A percentile compares a stretch with the other conserved stretches of the same genome.
Evolutionary conservation across 352 stramenopile genomes (phyloP).

Genomic region (Phytophthora sojae): DNA sequence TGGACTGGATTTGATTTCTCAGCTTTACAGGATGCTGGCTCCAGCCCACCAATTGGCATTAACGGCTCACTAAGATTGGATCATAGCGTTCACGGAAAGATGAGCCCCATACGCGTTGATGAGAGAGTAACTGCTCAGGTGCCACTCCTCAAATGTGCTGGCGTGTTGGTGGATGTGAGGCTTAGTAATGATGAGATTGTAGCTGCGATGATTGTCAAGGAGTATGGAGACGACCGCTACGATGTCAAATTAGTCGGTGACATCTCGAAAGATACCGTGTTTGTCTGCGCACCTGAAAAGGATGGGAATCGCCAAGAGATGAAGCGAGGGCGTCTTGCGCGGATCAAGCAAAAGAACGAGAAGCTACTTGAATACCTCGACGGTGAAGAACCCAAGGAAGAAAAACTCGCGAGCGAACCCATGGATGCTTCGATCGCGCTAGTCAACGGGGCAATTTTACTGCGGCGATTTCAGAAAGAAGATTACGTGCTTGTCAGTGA

Average conservation of each 20-base stretch:
- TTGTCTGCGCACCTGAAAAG: background rate
- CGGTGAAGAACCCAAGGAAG: conserved; percentile 28
- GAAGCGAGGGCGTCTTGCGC: conserved; percentile 41
- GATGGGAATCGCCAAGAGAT: background rate
- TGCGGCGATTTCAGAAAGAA: conserved; percentile 47
- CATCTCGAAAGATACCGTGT: background rate
- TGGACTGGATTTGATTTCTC: conserved; percentile 71
- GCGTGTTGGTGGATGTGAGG: conserved; percentile 55
- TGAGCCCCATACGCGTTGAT: conserved; percentile 33
- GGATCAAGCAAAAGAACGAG: conserved; percentile 32
- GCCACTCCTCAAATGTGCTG: conserved; percentile 47
- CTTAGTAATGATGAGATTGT: conserved; percentile 45
- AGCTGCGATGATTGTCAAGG: conserved; percentile 50
- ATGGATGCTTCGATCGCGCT: conserved; percentile 49
- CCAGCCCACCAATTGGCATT: background rate
- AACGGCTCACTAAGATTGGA: background rate
- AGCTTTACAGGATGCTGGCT: conserved; percentile 5
- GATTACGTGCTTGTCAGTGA: conserved; percentile 53
- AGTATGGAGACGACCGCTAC: conserved; percentile 50
- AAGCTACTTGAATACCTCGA: conserved; percentile 44
- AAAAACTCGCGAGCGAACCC: conserved; percentile 38
- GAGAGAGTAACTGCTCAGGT: conserved; percentile 48
- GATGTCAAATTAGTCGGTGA: conserved; percentile 38
- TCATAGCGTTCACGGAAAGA: background rate
- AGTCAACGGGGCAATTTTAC: conserved; percentile 37